A percentile compares a stretch with the other conserved stretches of the same genome.
These are phyloP conservation scores for Nannizziopsis arthrosporioides DNA, from an alignment of 2,329 filamentous ascomycete genomes.

Conservation along the genomic window DNA sequence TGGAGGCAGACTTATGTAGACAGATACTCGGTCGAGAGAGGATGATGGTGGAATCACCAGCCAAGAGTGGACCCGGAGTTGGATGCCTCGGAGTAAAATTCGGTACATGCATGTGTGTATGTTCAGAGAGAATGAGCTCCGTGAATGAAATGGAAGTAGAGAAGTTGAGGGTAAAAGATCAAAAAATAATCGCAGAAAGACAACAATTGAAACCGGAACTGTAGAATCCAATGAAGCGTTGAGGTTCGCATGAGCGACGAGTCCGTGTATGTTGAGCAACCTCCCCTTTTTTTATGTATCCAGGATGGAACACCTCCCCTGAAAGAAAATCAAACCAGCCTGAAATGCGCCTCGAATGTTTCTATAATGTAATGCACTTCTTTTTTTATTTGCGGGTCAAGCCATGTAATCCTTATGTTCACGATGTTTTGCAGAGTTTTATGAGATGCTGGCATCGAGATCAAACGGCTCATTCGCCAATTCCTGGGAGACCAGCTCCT, in stretches of 20 bases:
- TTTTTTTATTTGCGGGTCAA: too few relatives aligned
- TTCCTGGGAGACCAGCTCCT: slow-evolving; percentile 38
- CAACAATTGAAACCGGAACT: background rate
- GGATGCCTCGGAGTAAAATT: background rate
- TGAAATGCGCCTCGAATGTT: too few relatives aligned
- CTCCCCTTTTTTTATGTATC: too few relatives aligned
- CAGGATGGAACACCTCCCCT: too few relatives aligned
- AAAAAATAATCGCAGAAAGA: background rate
- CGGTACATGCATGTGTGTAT: background rate
- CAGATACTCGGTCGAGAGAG: too few relatives aligned
- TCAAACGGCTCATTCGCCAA: slow-evolving; percentile 27
- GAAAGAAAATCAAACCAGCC: too few relatives aligned
- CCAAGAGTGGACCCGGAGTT: background rate
- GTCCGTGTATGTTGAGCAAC: too few relatives aligned
- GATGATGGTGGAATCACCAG: too few relatives aligned
- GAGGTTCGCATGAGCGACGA: too few relatives aligned
- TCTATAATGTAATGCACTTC: too few relatives aligned
- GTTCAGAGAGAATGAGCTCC: background rate
- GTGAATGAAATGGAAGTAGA: background rate
- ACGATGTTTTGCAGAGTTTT: background rate
- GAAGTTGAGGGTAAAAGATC: background rate
- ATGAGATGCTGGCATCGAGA: background rate
- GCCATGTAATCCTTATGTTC: background rate
- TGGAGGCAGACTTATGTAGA: too few relatives aligned
- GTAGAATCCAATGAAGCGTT: too few relatives aligned